A percentile compares a stretch with the other conserved stretches of the same genome.
Conservation (phyloP, 2,329 filamentous ascomycete species). For the Moelleriella libera region DNA sequence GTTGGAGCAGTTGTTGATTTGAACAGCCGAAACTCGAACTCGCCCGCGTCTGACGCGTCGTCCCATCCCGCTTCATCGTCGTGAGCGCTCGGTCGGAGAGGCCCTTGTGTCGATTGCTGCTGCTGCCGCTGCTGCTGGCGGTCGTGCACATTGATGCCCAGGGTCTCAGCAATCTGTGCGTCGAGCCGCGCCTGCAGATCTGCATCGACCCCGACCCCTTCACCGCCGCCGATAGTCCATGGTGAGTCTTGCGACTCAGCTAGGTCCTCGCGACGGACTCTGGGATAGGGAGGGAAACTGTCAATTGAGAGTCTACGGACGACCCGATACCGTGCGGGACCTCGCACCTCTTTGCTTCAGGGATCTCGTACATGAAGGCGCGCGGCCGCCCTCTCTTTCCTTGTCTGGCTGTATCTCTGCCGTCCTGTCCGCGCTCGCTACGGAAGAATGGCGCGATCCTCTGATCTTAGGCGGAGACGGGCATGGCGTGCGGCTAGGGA, state of each 20-base stretch:
- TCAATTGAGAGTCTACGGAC: not conserved
- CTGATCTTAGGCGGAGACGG: too few relatives aligned
- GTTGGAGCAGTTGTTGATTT: conserved; percentile 27
- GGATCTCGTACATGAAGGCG: conserved; percentile 14
- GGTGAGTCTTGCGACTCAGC: conserved; percentile 19
- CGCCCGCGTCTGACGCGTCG: conserved; percentile 14
- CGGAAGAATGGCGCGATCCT: too few relatives aligned
- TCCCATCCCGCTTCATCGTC: conserved; percentile 10
- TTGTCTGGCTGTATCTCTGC: not conserved
- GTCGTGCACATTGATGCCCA: conserved; percentile 22
- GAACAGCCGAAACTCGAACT: conserved; percentile 47
- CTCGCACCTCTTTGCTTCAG: conserved; percentile 17
- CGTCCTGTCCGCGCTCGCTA: too few relatives aligned
- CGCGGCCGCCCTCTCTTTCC: not conserved
- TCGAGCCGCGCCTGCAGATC: conserved; percentile 29
- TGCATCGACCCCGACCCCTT: conserved; percentile 19
- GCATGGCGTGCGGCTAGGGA: too few relatives aligned
- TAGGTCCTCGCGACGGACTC: conserved; percentile 42
- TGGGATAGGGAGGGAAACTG: conserved; percentile 9
- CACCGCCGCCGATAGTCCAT: conserved; percentile 9
- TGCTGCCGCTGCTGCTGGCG: not conserved
- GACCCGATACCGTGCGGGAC: not conserved
- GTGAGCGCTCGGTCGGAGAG: conserved; percentile 7
- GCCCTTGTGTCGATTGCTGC: too few relatives aligned
- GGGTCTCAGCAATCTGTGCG: conserved; percentile 30